Percentiles rank a stretch among this genome's conserved stretches.
Conservation (phyloP, 208 protist genomes). For the Balamuthia mandrillaris region DNA sequence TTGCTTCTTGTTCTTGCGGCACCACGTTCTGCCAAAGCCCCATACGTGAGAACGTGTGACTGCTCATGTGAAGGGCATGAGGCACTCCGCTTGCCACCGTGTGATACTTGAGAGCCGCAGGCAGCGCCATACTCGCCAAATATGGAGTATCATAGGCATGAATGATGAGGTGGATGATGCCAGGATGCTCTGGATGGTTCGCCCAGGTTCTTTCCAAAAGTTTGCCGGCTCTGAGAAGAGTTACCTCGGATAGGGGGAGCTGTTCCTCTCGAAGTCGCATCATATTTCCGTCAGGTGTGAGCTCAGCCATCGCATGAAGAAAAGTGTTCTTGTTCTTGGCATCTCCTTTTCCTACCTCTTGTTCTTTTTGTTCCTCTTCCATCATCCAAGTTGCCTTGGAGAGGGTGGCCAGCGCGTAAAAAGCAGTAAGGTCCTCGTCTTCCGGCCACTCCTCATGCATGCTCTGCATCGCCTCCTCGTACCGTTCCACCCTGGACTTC, state of each 20-base stretch:
- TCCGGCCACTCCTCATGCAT: no score
- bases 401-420: no score
- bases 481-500: no score
- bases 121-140: neutral
- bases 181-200: neutral
- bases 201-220: neutral
- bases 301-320: no score
- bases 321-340: no score
- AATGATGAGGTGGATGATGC: conserved; percentile 16
- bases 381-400: no score
- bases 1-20: neutral
- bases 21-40: neutral
- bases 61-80: conserved; percentile 4
- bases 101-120: neutral
- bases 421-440: no score
- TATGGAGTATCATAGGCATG: conserved; percentile 13
- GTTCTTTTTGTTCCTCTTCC: no score
- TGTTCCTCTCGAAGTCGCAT: no score
- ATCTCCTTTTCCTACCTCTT: no score
- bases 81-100: neutral
- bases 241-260: neutral
- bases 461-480: no score
- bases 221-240: neutral
- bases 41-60: conserved; percentile 2
- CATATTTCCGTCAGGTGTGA: no score